These are phyloP conservation scores for Carex kokanica DNA, from an alignment of 176 grass and related monocot species.

Conservation along the genomic window DNA sequence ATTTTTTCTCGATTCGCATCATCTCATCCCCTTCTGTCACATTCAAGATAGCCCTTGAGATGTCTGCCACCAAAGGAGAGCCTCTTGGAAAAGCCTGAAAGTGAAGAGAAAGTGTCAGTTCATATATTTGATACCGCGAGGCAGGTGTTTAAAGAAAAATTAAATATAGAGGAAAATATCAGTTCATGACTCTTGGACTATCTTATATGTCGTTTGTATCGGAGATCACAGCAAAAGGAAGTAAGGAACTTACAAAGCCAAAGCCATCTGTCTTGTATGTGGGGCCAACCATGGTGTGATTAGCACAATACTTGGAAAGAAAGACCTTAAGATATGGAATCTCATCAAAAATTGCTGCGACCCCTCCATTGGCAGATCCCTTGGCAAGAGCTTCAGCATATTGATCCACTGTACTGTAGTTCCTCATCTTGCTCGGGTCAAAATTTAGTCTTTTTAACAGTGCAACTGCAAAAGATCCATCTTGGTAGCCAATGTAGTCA, in stretches of 20 bases:
- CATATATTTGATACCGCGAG: not conserved
- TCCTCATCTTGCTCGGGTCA: slow-evolving; percentile 25
- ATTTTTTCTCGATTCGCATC: slow-evolving; percentile 28
- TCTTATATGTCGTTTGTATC: not conserved
- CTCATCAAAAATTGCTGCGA: slow-evolving; percentile 61
- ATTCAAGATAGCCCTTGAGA: slow-evolving; percentile 54
- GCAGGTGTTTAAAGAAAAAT: not conserved
- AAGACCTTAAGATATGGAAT: slow-evolving; percentile 53
- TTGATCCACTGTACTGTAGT: slow-evolving; percentile 32
- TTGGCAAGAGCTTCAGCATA: slow-evolving; percentile 47
- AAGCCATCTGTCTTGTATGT: slow-evolving; percentile 57
- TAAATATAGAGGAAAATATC: not conserved
- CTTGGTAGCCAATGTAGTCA: slow-evolving; percentile 47
- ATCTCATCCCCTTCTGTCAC: slow-evolving; percentile 30
- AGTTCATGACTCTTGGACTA: not conserved
- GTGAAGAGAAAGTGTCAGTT: not conserved
- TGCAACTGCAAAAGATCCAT: slow-evolving; percentile 29
- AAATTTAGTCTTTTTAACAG: slow-evolving; percentile 33
- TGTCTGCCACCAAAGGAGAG: slow-evolving; percentile 39
- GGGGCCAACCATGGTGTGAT: slow-evolving; percentile 40
- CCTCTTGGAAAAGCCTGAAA: slow-evolving; percentile 47
- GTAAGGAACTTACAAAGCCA: slow-evolving; percentile 66
- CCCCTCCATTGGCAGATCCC: slow-evolving; percentile 39
- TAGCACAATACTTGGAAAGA: slow-evolving; percentile 21
- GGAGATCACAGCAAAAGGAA: not conserved